phyloP scores from a whole-genome alignment of 208 protist species.

The Willaertia magna region DNA sequence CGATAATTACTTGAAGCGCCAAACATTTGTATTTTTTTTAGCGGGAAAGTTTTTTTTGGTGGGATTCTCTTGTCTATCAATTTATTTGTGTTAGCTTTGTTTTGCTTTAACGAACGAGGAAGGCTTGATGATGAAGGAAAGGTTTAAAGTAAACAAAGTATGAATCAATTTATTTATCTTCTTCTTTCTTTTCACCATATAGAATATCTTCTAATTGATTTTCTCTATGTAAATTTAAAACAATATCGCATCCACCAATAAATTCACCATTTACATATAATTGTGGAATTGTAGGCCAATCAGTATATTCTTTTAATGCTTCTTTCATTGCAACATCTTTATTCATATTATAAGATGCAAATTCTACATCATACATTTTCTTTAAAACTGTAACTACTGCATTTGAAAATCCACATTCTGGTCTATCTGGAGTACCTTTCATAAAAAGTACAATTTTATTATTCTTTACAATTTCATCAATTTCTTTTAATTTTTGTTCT shows the following conservation, averaged over 20 bases:
- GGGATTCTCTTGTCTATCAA: too few species aligned
- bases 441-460: slow-evolving; percentile 85
- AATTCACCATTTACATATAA: slow-evolving; percentile 87
- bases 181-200: slow-evolving; percentile 17
- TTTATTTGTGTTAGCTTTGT: too few species aligned
- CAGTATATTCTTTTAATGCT: slow-evolving; percentile 78
- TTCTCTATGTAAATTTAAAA: slow-evolving; percentile 67
- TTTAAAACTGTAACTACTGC: slow-evolving; percentile 74
- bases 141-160: too few species aligned
- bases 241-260: slow-evolving; percentile 76
- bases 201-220: slow-evolving; percentile 66
- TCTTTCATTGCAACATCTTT: slow-evolving; percentile 69
- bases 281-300: slow-evolving; percentile 92
- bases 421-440: slow-evolving; percentile 82
- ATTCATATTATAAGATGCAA: slow-evolving; percentile 77
- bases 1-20: too few species aligned
- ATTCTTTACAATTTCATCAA: slow-evolving; percentile 60
- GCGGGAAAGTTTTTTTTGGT: too few species aligned
- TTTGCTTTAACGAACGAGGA: too few species aligned
- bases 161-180: too few species aligned
- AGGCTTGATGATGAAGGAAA: too few species aligned
- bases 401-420: slow-evolving; percentile 86
- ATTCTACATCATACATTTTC: slow-evolving; percentile 72
- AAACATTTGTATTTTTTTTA: too few species aligned
- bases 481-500: slow-evolving; percentile 67